Base-by-base conservation (phyloP, 1,284 basidiomycete species). In the Irpex sp. region DNA sequence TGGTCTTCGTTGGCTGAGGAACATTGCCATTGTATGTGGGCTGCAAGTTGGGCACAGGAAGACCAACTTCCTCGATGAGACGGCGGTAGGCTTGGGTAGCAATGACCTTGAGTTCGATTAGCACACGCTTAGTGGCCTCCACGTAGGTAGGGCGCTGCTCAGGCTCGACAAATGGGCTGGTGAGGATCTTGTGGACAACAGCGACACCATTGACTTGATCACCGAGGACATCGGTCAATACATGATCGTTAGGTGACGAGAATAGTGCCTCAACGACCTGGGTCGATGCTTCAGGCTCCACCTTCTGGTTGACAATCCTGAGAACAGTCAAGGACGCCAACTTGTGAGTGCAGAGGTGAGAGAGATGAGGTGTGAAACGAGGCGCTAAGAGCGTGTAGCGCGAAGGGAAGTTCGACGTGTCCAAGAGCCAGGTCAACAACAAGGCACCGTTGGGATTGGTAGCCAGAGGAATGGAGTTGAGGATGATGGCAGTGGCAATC, bases 361-460 rank as follows among this genome's bases (percentile, higher is more conserved):
- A 94, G 44, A 99, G 84, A 75, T 99, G 96, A 48, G 97, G 95
- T 0, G 94, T 94, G 75, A 99, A 97, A 51, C 97, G 92, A 57
- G 95, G 95, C 0, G 97, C 95, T 51, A 99, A 82, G 58, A 99
- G 81, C 60, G 91, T 88, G 79, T 97, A 98, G 51, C 97, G 86
- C 3, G 96, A 97, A 0, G 94, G 91, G 77, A 99, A 91, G 66
- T 87, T 88, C 51, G 95, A 97, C 0, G 94, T 92, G 72, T 99
- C 97, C 64, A 99, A 85, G 36, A 99, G 83, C 97, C 97, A 99
- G 2, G 96, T 98, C 59, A 99, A 80, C 59, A 99, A 81, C 62
- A 99, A 80, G 0, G 97, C 94, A 57, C 97, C 97, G 71, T 99
- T 99, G 9, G 96, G 94, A 74, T 97, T 98, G 37, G 97, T 99